Base-by-base conservation (phyloP, 1,284 basidiomycete species). In the Inonotus hispidus region DNA sequence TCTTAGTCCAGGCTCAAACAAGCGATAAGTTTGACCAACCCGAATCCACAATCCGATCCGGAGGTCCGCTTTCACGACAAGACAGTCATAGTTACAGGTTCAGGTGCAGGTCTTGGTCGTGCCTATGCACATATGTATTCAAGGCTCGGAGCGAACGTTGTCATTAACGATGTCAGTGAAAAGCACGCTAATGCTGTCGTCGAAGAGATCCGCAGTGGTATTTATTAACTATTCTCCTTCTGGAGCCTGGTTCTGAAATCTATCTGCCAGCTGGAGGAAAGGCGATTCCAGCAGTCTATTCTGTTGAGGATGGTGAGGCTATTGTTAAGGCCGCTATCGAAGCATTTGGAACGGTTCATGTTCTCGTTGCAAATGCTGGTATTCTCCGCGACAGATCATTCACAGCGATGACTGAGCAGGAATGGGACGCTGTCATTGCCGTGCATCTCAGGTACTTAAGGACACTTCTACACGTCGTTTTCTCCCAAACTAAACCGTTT, bases 321-420 rank as follows among this genome's bases (percentile, higher is more conserved):
- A 92, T 99, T 64, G 93, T 97, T 68, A 92, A 97, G 74, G 79
- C 82, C 52, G 95, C 95, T 0, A 65, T 95, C 58, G 88, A 96
- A 64, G 86, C 88, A 41, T 99, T 97, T 70, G 95, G 95, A 37
- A 79, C 82, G 46, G 87, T 98, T 7, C 95, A 99, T 71, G 80
- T 93, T 13, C 83, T 98, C 53, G 80, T 98, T 62, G 95, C 95
- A 65, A 99, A 99, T 71, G 97, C 96, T 43, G 96, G 96, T 68
- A 91, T 99, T 68, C 77, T 98, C 54, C 84, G 96, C 54, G 92
- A 94, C 74, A 96, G 94, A 73, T 92, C 92, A 3, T 98, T 99
- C 75, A 79, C 83, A 64, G 84, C 90, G 37, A 90, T 99, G 88
- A 84, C 88, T 3, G 92, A 94, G 68, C 82, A 90, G 68, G 94